Percentiles rank a stretch among this genome's conserved stretches.
phyloP scores from a whole-genome alignment of 73 alveolate species.

The Symbiodinium natans region DNA sequence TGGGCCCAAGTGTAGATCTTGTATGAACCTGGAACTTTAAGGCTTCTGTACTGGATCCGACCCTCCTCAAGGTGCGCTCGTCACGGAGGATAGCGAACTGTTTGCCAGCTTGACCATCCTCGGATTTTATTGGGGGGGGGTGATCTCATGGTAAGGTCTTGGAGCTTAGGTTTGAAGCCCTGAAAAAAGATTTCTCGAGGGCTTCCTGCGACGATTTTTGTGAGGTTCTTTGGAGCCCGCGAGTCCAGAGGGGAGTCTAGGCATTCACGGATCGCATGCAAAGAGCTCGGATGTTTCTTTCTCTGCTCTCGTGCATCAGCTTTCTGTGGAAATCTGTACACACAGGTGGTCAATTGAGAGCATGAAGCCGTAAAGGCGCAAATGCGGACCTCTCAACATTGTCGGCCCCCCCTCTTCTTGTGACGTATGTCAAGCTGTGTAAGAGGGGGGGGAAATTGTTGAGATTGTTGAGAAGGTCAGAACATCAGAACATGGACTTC shows the following conservation, averaged over 20 bases:
- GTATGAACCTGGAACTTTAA: too few species aligned
- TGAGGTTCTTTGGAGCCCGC: too few species aligned
- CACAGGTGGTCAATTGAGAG: not conserved
- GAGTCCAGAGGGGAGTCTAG: too few species aligned
- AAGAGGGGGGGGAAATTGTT: not conserved
- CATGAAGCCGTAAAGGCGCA: not conserved
- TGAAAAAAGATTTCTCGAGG: too few species aligned
- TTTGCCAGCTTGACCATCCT: constrained; percentile 84
- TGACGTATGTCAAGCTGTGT: not conserved
- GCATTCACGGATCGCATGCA: too few species aligned
- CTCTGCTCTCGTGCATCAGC: not conserved
- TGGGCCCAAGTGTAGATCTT: too few species aligned
- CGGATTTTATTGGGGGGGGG: not conserved
- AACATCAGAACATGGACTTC: not conserved
- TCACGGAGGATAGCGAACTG: constrained; percentile 66
- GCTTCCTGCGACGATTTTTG: too few species aligned
- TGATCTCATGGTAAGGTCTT: not conserved
- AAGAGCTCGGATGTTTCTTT: too few species aligned
- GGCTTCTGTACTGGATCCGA: too few species aligned
- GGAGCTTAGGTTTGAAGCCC: too few species aligned
- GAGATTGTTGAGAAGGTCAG: not conserved
- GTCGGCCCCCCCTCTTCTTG: too few species aligned
- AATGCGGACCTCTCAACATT: not conserved
- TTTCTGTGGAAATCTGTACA: not conserved
- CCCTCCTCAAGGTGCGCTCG: constrained; percentile 66